These are phyloP conservation scores for Cladophialophora bantiana DNA, from an alignment of 2,329 filamentous ascomycete genomes.

Conservation along the genomic window DNA sequence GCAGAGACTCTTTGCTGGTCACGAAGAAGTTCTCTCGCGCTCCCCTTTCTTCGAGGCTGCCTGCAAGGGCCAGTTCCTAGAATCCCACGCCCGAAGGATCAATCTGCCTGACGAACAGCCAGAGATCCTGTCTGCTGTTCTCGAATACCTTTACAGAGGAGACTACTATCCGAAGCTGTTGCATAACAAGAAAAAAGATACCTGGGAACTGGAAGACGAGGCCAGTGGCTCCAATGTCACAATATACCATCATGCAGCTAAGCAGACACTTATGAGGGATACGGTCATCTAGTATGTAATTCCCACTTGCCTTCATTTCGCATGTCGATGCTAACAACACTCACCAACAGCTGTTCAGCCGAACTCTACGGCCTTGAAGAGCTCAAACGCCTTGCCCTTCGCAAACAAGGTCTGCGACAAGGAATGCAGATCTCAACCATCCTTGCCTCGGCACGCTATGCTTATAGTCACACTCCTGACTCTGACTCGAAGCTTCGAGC, in stretches of 20 bases:
- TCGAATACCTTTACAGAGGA: slow-evolving; percentile 93
- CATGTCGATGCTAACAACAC: slow-evolving; percentile 20
- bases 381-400: slow-evolving; percentile 81
- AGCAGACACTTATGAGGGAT: slow-evolving; percentile 79
- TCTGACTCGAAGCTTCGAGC: slow-evolving; percentile 88
- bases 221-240: slow-evolving; percentile 62
- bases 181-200: slow-evolving; percentile 80
- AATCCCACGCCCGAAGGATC: slow-evolving; percentile 70
- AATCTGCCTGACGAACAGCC: slow-evolving; percentile 84
- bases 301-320: background rate
- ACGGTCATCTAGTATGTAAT: slow-evolving; percentile 76
- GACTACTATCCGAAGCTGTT: slow-evolving; percentile 87
- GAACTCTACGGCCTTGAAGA: slow-evolving; percentile 83
- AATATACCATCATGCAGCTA: slow-evolving; percentile 70
- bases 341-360: slow-evolving; percentile 70
- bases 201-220: slow-evolving; percentile 79
- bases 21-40: slow-evolving; percentile 80
- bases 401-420: slow-evolving; percentile 87
- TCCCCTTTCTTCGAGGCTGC: slow-evolving; percentile 79
- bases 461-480: slow-evolving; percentile 87
- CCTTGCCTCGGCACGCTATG: slow-evolving; percentile 83
- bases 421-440: slow-evolving; percentile 87
- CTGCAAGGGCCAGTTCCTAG: slow-evolving; percentile 69
- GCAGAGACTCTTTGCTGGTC: slow-evolving; percentile 87
- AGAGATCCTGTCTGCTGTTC: slow-evolving; percentile 86